A percentile compares a stretch with the other conserved stretches of the same genome.
phyloP scores from a whole-genome alignment of 352 stramenopile genomes.

The Globisporangium echinulatum region DNA sequence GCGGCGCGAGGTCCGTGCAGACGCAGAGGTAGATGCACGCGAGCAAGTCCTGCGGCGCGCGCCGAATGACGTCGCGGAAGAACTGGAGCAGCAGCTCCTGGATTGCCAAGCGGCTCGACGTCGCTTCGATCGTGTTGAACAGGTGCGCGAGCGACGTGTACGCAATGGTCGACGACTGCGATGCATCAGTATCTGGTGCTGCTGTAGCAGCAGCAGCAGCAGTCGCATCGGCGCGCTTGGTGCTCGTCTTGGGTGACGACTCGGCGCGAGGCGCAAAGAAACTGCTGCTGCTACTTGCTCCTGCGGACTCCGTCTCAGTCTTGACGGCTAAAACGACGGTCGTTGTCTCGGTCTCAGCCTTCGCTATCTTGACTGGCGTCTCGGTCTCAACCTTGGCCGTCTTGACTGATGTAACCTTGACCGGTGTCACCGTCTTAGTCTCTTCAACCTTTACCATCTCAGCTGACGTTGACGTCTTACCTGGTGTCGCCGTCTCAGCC shows the following conservation, averaged over 20 bases:
- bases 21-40: constrained; percentile 89
- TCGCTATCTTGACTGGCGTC: not conserved
- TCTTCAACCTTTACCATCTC: not conserved
- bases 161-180: constrained; percentile 13
- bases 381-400: constrained; percentile 11
- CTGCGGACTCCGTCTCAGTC: constrained; percentile 2
- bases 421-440: not conserved
- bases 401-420: not conserved
- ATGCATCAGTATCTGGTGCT: constrained; percentile 1
- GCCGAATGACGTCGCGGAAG: constrained; percentile 72
- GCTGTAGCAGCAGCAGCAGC: not conserved
- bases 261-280: constrained; percentile 30
- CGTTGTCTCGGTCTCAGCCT: not conserved
- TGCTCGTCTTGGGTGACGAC: constrained; percentile 12
- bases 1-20: constrained; percentile 90
- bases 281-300: not conserved
- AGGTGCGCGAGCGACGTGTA: constrained; percentile 62
- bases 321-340: constrained; percentile 8
- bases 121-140: constrained; percentile 74
- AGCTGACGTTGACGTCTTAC: not conserved
- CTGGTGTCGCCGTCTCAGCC: not conserved
- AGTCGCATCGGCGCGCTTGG: constrained; percentile 14
- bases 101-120: constrained; percentile 70
- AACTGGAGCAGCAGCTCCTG: constrained; percentile 84
- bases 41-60: constrained; percentile 78